Percentiles rank a stretch among this genome's conserved stretches.
phyloP scores from a whole-genome alignment of 805 yeast genomes.

The Monosporozyma servazzii region DNA sequence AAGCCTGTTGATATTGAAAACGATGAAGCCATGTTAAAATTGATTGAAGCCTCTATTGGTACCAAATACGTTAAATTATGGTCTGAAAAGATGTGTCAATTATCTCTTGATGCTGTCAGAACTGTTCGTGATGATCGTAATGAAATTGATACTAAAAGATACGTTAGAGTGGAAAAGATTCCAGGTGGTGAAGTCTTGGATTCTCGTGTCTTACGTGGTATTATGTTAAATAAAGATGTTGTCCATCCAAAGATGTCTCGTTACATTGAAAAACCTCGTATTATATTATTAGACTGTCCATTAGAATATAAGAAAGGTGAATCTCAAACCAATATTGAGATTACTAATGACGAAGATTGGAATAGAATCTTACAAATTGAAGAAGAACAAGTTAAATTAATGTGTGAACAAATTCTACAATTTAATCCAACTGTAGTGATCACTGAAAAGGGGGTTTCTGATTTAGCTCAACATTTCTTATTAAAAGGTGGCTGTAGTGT shows the following conservation, averaged over 20 bases:
- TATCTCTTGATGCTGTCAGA: slow-evolving; percentile 81
- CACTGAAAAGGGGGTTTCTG: slow-evolving; percentile 97
- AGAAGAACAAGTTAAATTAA: slow-evolving; percentile 85
- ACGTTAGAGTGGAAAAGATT: slow-evolving; percentile 86
- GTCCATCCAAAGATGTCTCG: slow-evolving; percentile 99
- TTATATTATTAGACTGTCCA: slow-evolving; percentile 88
- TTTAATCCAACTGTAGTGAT: slow-evolving; percentile 90
- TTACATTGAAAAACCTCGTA: slow-evolving; percentile 76
- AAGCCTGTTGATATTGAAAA: slow-evolving; percentile 74
- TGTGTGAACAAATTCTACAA: slow-evolving; percentile 78
- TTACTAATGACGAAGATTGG: slow-evolving; percentile 95
- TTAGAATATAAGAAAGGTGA: slow-evolving; percentile 98
- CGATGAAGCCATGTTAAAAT: slow-evolving; percentile 77
- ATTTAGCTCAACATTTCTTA: slow-evolving; percentile 92
- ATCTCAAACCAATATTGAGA: slow-evolving; percentile 95
- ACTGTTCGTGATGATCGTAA: slow-evolving; percentile 60
- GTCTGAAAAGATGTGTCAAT: slow-evolving; percentile 83
- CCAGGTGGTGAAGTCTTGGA: slow-evolving; percentile 98
- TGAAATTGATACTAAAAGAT: slow-evolving; percentile 89
- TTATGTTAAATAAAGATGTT: slow-evolving; percentile 88
- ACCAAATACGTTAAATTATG: slow-evolving; percentile 89
- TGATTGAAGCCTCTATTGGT: slow-evolving; percentile 87
- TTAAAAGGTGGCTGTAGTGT: slow-evolving; percentile 90
- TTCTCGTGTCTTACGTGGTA: slow-evolving; percentile 80
- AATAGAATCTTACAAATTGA: slow-evolving; percentile 88